A percentile compares a stretch with the other conserved stretches of the same genome.
Evolutionary conservation across 2,329 filamentous ascomycete species (phyloP).

Genomic region (Apiospora hydei): DNA sequence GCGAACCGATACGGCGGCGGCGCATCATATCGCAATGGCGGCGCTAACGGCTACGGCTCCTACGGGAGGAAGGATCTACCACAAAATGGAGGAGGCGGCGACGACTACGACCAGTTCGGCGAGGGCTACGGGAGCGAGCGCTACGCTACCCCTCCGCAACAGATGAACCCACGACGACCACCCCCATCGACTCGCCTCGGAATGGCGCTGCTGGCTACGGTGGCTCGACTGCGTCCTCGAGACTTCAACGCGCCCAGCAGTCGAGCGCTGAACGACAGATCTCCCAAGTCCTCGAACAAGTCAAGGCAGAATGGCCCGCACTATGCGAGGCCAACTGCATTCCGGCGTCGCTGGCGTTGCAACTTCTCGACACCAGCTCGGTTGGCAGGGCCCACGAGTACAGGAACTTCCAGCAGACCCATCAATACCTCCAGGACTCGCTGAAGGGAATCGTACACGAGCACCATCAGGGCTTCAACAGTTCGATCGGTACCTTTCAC

Average conservation of each 20-base stretch:
- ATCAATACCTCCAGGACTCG: conserved; percentile 88
- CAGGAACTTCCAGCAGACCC: conserved; percentile 81
- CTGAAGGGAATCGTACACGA: conserved; percentile 97
- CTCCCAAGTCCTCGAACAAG: conserved; percentile 75
- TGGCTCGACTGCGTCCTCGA: conserved; percentile 34
- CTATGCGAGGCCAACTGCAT: conserved; percentile 90
- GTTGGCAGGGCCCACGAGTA: conserved; percentile 91
- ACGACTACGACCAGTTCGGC: conserved; percentile 60
- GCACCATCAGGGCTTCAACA: conserved; percentile 99
- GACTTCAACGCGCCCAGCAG: conserved; percentile 37
- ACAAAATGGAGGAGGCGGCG: conserved; percentile 38
- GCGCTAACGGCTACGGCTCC: conserved; percentile 53
- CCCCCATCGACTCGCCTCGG: conserved; percentile 41
- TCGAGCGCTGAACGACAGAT: conserved; percentile 65
- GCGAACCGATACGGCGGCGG: conserved; percentile 26
- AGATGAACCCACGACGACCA: conserved; percentile 40
- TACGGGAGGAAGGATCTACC: conserved; percentile 31
- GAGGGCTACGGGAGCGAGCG: conserved; percentile 54
- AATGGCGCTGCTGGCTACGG: conserved; percentile 34
- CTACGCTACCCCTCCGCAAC: conserved; percentile 45
- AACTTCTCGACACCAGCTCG: conserved; percentile 92
- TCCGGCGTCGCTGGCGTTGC: conserved; percentile 92
- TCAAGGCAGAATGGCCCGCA: conserved; percentile 88
- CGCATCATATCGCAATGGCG: conserved; percentile 52
- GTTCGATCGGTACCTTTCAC: conserved; percentile 97